These are phyloP conservation scores for Botryotinia convoluta DNA, from an alignment of 2,329 filamentous ascomycete species.

Conservation along the genomic window DNA sequence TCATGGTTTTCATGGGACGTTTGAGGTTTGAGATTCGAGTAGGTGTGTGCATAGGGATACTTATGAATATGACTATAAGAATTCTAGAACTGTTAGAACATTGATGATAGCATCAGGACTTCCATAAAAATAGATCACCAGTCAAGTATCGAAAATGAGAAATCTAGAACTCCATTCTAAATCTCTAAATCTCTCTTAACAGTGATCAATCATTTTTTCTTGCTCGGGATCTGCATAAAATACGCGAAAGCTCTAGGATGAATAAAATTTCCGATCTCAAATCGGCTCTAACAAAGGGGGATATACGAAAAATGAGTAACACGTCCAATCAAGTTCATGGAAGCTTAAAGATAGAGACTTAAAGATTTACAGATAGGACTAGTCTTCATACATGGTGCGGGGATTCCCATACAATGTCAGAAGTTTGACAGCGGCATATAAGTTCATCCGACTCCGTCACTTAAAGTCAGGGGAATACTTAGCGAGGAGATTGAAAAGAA, in stretches of 20 bases:
- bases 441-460: background rate
- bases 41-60: background rate
- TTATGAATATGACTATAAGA: background rate
- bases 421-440: background rate
- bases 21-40: background rate
- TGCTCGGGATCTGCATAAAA: background rate
- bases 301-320: background rate
- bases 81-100: background rate
- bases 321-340: background rate
- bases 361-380: background rate
- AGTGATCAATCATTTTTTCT: background rate
- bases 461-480: background rate
- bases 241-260: background rate
- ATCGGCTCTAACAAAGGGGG: background rate
- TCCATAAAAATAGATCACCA: background rate
- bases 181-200: rapidly evolving
- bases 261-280: background rate
- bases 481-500: background rate
- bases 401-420: background rate
- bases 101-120: background rate
- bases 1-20: background rate
- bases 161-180: background rate
- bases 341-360: background rate
- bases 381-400: background rate
- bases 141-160: background rate